phyloP scores from a whole-genome alignment of 2,329 filamentous ascomycete species.

The Exserohilum turcica region DNA sequence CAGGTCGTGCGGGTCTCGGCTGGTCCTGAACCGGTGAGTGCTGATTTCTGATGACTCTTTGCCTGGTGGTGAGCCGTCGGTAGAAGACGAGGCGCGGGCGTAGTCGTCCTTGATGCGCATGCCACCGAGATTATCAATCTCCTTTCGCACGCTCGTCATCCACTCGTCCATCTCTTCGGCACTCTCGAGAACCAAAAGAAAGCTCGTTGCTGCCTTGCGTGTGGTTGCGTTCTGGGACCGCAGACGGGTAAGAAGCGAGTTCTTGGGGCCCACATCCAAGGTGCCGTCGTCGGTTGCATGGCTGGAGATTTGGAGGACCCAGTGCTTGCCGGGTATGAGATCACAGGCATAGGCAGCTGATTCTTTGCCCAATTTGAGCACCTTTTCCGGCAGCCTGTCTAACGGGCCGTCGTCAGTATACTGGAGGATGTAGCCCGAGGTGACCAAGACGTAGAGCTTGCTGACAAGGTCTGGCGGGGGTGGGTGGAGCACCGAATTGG shows the following conservation, averaged over 20 bases:
- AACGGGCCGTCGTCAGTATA: constrained; percentile 73
- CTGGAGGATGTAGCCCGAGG: constrained; percentile 74
- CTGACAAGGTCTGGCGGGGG: constrained; percentile 67
- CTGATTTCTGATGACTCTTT: constrained; percentile 35
- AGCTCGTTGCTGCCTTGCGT: constrained; percentile 63
- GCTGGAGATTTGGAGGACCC: constrained; percentile 77
- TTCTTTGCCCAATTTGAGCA: constrained; percentile 71
- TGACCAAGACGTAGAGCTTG: constrained; percentile 74
- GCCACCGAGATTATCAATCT: constrained; percentile 73
- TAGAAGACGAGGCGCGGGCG: constrained; percentile 34
- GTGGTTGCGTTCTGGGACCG: constrained; percentile 62
- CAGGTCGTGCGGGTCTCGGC: constrained; percentile 41
- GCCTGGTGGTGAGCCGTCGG: constrained; percentile 27
- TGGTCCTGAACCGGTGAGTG: constrained; percentile 47
- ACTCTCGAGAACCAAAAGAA: constrained; percentile 74
- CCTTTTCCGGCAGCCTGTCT: constrained; percentile 74
- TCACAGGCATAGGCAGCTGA: constrained; percentile 83
- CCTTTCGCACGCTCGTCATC: constrained; percentile 69
- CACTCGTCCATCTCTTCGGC: constrained; percentile 77
- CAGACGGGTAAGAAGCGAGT: constrained; percentile 69
- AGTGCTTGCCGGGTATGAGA: constrained; percentile 77
- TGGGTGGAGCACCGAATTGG: constrained; percentile 50
- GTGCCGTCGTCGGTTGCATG: constrained; percentile 64
- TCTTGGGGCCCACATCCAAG: constrained; percentile 50
- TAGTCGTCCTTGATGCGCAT: constrained; percentile 55